Percentiles rank a stretch among this genome's conserved stretches.
phyloP scores from a whole-genome alignment of 1,139 yeast species.

The Candida dubliniensis region DNA sequence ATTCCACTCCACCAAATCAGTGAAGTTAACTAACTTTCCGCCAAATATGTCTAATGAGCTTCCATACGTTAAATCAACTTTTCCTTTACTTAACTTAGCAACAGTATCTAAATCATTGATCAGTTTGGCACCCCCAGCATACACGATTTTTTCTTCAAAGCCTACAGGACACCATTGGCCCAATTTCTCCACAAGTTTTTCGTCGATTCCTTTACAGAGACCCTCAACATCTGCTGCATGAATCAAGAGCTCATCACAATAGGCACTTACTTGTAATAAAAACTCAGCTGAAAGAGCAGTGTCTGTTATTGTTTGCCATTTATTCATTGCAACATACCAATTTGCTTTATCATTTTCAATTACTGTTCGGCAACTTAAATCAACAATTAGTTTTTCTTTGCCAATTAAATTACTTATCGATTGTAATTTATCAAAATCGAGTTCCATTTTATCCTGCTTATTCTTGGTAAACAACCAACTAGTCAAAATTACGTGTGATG shows the following conservation, averaged over 20 bases:
- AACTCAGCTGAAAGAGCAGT: constrained; percentile 55
- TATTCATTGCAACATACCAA: constrained; percentile 96
- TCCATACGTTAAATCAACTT: constrained; percentile 89
- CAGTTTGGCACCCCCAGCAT: constrained; percentile 95
- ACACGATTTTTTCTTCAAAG: constrained; percentile 70
- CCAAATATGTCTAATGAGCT: constrained; percentile 95
- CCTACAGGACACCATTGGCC: constrained; percentile 73
- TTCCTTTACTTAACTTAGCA: constrained; percentile 64
- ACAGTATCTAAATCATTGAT: constrained; percentile 68
- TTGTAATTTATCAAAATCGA: constrained; percentile 56
- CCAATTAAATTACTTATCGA: constrained; percentile 56
- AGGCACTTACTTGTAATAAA: constrained; percentile 52
- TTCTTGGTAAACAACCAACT: constrained; percentile 78
- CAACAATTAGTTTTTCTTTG: constrained; percentile 72
- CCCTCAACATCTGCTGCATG: constrained; percentile 99
- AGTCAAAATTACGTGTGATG: constrained; percentile 87
- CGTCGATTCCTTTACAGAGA: constrained; percentile 87
- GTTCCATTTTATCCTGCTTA: constrained; percentile 30
- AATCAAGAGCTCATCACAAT: constrained; percentile 82
- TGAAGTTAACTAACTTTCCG: constrained; percentile 72
- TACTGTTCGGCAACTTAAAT: constrained; percentile 76
- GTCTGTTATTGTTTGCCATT: constrained; percentile 90
- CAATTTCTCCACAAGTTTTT: constrained; percentile 63
- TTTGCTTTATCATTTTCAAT: constrained; percentile 24
- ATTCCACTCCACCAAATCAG: constrained; percentile 78